Base-by-base conservation (phyloP, 176 grass and related monocot genomes). In the Tuctoria greenei region DNA sequence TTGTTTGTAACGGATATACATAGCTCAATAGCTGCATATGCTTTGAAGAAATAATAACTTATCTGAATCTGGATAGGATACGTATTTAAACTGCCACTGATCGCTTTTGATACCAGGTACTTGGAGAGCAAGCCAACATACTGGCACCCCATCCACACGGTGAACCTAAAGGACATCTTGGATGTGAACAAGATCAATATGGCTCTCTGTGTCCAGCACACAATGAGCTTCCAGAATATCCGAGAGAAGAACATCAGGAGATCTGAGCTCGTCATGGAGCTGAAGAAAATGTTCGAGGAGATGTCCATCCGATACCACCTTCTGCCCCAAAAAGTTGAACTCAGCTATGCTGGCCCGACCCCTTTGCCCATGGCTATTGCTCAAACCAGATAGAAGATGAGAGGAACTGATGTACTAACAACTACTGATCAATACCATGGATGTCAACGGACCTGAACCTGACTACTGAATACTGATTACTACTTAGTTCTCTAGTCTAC, bases 161-260 rank as follows among this genome's bases (percentile, higher is more conserved):
- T 99, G 24, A 82, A 92, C 54, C 74, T 99, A 34, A 88, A 99
- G 87, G 85, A 92, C 39, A 99, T 99, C 28, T 37, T 92, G 35
- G 74, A 99, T 46, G 70, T 92, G 23, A 92, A 99, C 82, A 99
- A 93, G 82, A 90, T 99, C 80, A 95, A 92, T 59, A 90, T 99
- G 85, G 81, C 71, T 20, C 71, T 99, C 3, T 42, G 31, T 78
- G 87, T 92, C 8, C 85, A 79, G 52, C 96, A 99, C 83, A 99
- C 96, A 3, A 99, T 99, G 82, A 99, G 90, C 86, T 95, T 90
- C 49, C 96, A 99, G 62, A 95, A 99, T 37, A 88, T 99, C 67
- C 45, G 74, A 23, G 96, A 99, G 74, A 99, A 92, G 80, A 83
- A 72, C 72, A 76, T 63, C 40, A 89, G 96, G 56, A 89, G 85